phyloP scores from a whole-genome alignment of 2,329 filamentous ascomycete species.

The Alternaria arbusti region DNA sequence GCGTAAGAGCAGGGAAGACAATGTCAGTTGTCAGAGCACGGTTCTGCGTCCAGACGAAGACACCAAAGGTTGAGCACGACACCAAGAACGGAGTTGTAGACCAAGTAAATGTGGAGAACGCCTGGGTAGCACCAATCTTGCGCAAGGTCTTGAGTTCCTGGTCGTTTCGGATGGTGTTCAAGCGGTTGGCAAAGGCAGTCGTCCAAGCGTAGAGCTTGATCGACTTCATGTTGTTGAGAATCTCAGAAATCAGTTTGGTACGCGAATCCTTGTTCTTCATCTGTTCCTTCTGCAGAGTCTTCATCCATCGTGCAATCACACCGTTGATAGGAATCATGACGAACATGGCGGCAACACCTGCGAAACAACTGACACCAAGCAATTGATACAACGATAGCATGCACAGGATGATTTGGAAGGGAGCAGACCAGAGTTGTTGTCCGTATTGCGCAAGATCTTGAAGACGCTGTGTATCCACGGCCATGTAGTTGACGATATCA shows the following conservation, averaged over 20 bases:
- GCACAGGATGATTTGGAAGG: conserved; percentile 94
- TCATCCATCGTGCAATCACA: conserved; percentile 90
- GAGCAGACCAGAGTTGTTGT: conserved; percentile 94
- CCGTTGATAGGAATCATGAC: conserved; percentile 97
- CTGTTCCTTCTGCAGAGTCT: conserved; percentile 89
- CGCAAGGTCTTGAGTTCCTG: conserved; percentile 92
- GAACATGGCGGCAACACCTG: conserved; percentile 93
- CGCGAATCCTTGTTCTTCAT: conserved; percentile 99
- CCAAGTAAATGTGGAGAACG: conserved; percentile 97
- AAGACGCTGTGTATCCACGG: conserved; percentile 93
- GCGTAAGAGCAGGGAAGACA: conserved; percentile 88
- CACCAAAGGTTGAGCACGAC: conserved; percentile 93
- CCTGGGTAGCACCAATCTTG: conserved; percentile 93
- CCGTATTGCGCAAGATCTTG: conserved; percentile 95
- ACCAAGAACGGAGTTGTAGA: conserved; percentile 96
- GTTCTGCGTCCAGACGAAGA: conserved; percentile 87
- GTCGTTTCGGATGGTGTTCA: conserved; percentile 95
- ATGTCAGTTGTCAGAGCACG: conserved; percentile 88
- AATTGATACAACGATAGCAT: conserved; percentile 95
- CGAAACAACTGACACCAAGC: conserved; percentile 94
- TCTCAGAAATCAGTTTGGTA: conserved; percentile 93
- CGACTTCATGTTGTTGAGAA: conserved; percentile 99
- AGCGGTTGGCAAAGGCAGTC: conserved; percentile 94
- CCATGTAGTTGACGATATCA: conserved; percentile 99
- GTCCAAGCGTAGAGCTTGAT: conserved; percentile 99